Percentiles rank a stretch among this genome's conserved stretches.
phyloP scores from a whole-genome alignment of 2,329 filamentous ascomycete species.

The Arthrocladium fulminans region DNA sequence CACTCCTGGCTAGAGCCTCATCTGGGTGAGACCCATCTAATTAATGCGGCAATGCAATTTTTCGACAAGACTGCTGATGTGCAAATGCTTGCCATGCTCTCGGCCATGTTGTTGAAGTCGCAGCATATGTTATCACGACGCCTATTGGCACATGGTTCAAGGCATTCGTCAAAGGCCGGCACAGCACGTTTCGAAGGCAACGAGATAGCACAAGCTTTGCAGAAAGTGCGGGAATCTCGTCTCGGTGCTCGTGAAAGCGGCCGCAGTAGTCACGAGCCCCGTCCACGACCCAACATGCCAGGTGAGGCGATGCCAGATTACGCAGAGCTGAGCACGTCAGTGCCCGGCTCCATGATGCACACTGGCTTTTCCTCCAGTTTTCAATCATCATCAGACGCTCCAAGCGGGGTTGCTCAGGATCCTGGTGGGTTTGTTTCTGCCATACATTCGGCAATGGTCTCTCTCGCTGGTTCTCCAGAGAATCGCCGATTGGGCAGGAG shows the following conservation, averaged over 20 bases:
- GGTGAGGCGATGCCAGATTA: not conserved
- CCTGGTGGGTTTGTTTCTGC: slow-evolving; percentile 13
- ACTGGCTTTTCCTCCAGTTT: not conserved
- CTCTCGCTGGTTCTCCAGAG: slow-evolving; percentile 23
- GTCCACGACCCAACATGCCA: not conserved
- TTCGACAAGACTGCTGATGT: slow-evolving; percentile 54
- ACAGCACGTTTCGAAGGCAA: not conserved
- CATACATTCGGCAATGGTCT: slow-evolving; percentile 14
- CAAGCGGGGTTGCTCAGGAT: slow-evolving; percentile 17
- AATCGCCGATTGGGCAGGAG: slow-evolving; percentile 15
- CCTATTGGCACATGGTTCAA: not conserved
- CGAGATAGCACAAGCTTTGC: not conserved
- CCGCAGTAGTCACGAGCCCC: not conserved
- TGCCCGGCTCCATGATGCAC: not conserved
- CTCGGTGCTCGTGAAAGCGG: not conserved
- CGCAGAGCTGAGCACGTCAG: not conserved
- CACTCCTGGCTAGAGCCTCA: slow-evolving; percentile 48
- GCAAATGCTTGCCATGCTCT: slow-evolving; percentile 58
- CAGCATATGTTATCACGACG: slow-evolving; percentile 8
- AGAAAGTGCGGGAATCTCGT: not conserved
- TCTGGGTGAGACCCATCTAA: slow-evolving; percentile 47
- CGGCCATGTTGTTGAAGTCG: slow-evolving; percentile 49
- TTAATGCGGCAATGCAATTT: slow-evolving; percentile 49
- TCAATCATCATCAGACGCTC: slow-evolving; percentile 14
- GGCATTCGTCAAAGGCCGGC: not conserved